phyloP scores from a whole-genome alignment of 805 yeast species.

The Candida coquimbonensis region DNA sequence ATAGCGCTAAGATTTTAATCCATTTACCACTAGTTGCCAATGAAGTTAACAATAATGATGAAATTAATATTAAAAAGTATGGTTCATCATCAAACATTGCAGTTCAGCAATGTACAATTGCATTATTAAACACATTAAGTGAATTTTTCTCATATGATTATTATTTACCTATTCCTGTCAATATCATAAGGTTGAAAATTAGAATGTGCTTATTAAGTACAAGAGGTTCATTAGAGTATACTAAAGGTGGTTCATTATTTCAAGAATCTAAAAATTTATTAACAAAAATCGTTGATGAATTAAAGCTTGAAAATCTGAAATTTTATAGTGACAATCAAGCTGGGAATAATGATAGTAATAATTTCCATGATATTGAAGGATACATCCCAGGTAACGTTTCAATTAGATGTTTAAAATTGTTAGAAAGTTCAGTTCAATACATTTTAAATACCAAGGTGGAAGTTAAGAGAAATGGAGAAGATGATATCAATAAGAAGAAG shows the following conservation, averaged over 20 bases:
- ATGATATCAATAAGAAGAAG: constrained; percentile 7
- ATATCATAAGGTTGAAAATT: constrained; percentile 54
- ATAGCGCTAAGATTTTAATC: constrained; percentile 54
- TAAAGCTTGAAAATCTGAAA: constrained; percentile 37
- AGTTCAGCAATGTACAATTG: constrained; percentile 60
- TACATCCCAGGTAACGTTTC: constrained; percentile 59
- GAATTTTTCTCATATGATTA: constrained; percentile 33
- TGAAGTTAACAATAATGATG: constrained; percentile 19
- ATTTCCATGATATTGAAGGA: constrained; percentile 8
- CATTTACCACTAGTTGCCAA: constrained; percentile 55
- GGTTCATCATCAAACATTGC: constrained; percentile 57
- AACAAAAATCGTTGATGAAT: constrained; percentile 39
- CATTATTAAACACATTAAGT: constrained; percentile 47
- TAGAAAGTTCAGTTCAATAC: constrained; percentile 55
- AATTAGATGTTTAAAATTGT: constrained; percentile 43
- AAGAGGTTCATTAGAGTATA: constrained; percentile 72
- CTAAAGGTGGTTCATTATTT: constrained; percentile 74
- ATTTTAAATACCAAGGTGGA: constrained; percentile 39
- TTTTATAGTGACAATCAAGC: constrained; percentile 17
- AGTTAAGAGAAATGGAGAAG: constrained; percentile 4
- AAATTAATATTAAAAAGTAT: constrained; percentile 24
- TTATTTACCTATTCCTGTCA: constrained; percentile 57
- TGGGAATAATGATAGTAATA: too few relatives aligned
- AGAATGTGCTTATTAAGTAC: constrained; percentile 61
- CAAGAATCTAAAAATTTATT: constrained; percentile 60